Evolutionary conservation across 805 yeast species (phyloP).

Genomic region (Saturnispora serradocipensis): DNA sequence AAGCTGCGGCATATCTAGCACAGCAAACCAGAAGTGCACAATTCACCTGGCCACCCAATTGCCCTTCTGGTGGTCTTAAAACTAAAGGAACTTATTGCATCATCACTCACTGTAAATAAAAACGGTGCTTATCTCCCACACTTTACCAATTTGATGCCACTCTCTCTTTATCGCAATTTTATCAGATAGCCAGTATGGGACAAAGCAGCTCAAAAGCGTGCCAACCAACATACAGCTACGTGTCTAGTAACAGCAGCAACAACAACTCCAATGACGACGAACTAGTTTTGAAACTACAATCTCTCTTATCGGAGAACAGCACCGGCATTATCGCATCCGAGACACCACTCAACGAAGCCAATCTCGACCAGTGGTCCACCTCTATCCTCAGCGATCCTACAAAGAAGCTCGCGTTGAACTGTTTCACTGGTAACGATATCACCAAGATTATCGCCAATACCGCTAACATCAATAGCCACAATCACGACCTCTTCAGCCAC

Average conservation of each 20-base stretch:
- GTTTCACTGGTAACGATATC: constrained; percentile 41
- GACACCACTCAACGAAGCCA: constrained; percentile 26
- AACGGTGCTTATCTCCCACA: not conserved
- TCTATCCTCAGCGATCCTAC: constrained; percentile 38
- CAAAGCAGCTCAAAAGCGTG: constrained; percentile 15
- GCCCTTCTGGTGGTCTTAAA: not conserved
- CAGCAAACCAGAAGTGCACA: too few species aligned
- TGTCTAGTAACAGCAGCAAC: constrained; percentile 1
- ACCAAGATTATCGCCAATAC: constrained; percentile 34
- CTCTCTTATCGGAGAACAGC: constrained; percentile 10
- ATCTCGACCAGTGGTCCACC: constrained; percentile 37
- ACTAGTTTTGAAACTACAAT: constrained; percentile 24
- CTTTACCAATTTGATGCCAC: not conserved
- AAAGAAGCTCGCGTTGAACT: constrained; percentile 44
- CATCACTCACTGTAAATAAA: too few species aligned
- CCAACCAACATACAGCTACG: constrained; percentile 12
- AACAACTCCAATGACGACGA: constrained; percentile 23
- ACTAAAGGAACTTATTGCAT: too few species aligned
- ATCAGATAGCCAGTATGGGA: constrained; percentile 17
- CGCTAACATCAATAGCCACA: constrained; percentile 20
- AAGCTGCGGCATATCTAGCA: too few species aligned
- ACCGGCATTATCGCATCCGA: constrained; percentile 1
- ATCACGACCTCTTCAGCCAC: constrained; percentile 35
- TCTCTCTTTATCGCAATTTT: not conserved
- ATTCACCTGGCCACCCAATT: not conserved